Evolutionary conservation across 1,139 yeast species (phyloP).

Genomic region (Geotrichum australiense): DNA sequence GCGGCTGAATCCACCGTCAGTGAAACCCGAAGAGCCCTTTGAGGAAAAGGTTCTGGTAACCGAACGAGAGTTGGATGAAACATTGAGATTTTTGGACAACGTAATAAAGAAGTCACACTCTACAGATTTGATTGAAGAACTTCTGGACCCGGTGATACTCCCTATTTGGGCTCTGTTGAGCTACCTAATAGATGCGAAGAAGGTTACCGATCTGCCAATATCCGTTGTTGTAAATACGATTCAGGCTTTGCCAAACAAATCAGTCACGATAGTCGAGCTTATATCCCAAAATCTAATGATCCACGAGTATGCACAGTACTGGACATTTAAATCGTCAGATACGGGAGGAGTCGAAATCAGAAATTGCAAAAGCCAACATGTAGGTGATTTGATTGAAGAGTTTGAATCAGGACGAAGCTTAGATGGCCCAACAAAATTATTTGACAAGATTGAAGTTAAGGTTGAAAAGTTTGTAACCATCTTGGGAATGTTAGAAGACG

Average conservation of each 20-base stretch:
- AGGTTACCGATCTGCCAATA: constrained; percentile 19
- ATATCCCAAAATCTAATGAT: constrained; percentile 10
- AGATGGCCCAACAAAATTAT: constrained; percentile 24
- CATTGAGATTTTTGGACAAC: constrained; percentile 58
- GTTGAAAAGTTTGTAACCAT: constrained; percentile 44
- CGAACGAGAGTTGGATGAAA: constrained; percentile 52
- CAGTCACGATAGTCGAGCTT: constrained; percentile 6
- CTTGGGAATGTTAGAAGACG: constrained; percentile 45
- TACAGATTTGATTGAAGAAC: constrained; percentile 16
- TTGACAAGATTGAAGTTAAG: constrained; percentile 46
- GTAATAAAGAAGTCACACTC: constrained; percentile 46
- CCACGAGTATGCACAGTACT: constrained; percentile 7
- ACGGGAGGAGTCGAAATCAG: constrained; percentile 12
- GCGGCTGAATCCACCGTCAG: constrained; percentile 17
- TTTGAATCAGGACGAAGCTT: not conserved
- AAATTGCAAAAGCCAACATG: not conserved
- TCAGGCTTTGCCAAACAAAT: constrained; percentile 3
- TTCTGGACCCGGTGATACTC: constrained; percentile 37
- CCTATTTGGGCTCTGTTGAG: constrained; percentile 58
- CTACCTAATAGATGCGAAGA: constrained; percentile 39
- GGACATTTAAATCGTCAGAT: constrained; percentile 11
- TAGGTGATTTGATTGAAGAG: constrained; percentile 9
- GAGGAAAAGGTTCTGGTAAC: constrained; percentile 30
- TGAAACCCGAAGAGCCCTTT: not conserved
- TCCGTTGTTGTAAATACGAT: constrained; percentile 10